phyloP scores from a whole-genome alignment of 2,329 filamentous ascomycete species.

The Fonsecaea pedrosoi region DNA sequence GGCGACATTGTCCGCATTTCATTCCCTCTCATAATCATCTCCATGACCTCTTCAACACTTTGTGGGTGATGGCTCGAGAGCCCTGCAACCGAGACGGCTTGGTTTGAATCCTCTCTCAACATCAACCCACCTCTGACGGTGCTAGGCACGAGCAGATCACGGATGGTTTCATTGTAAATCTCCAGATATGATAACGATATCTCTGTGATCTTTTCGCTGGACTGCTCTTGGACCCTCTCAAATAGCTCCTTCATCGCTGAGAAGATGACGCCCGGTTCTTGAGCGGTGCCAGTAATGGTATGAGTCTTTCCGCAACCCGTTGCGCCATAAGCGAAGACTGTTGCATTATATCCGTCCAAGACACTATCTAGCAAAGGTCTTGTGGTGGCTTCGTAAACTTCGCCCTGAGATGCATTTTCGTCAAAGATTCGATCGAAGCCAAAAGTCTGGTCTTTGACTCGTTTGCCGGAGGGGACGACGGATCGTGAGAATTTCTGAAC shows the following conservation, averaged over 20 bases:
- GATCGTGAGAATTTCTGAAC: slow-evolving; percentile 86
- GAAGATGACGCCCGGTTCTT: slow-evolving; percentile 97
- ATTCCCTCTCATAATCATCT: slow-evolving; percentile 96
- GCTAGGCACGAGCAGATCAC: slow-evolving; percentile 86
- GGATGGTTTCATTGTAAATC: slow-evolving; percentile 99
- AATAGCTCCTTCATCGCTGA: slow-evolving; percentile 99
- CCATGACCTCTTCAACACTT: slow-evolving; percentile 96
- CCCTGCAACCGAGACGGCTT: slow-evolving; percentile 87
- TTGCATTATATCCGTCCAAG: slow-evolving; percentile 96
- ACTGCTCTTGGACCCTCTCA: slow-evolving; percentile 87
- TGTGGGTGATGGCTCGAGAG: slow-evolving; percentile 89
- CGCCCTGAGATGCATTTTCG: slow-evolving; percentile 87
- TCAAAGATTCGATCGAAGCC: slow-evolving; percentile 97
- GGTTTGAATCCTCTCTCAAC: slow-evolving; percentile 92
- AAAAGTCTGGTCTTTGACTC: slow-evolving; percentile 96
- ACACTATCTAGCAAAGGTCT: slow-evolving; percentile 90
- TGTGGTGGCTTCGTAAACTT: slow-evolving; percentile 95
- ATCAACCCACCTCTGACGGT: slow-evolving; percentile 84
- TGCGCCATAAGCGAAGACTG: slow-evolving; percentile 96
- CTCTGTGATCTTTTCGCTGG: slow-evolving; percentile 86
- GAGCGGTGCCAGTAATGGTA: slow-evolving; percentile 89
- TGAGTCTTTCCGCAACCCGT: slow-evolving; percentile 99
- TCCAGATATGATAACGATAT: slow-evolving; percentile 93
- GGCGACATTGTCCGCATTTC: slow-evolving; percentile 94
- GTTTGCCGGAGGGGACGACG: slow-evolving; percentile 82